Evolutionary conservation across 2,329 filamentous ascomycete species (phyloP).

Genomic region (Alternaria viburni): DNA sequence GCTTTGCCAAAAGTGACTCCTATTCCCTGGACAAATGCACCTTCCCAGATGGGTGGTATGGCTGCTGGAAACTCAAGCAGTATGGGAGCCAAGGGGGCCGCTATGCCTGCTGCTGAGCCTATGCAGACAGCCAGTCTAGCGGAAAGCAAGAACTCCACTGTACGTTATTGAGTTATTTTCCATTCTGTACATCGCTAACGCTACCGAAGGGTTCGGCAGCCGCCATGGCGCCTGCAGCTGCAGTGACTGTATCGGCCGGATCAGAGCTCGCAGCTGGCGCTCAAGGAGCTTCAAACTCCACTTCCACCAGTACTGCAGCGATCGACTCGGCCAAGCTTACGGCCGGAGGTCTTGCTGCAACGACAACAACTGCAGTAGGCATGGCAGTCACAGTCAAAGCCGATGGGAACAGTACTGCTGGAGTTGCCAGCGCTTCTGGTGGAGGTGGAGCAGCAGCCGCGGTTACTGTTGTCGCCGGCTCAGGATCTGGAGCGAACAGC

Average conservation of each 20-base stretch:
- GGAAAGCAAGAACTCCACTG: slow-evolving; percentile 16
- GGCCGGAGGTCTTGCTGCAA: slow-evolving; percentile 26
- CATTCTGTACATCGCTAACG: neutral
- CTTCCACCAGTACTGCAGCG: slow-evolving; percentile 17
- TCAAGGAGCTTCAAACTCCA: slow-evolving; percentile 9
- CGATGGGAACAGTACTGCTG: slow-evolving; percentile 6
- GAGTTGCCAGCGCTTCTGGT: neutral
- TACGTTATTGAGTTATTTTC: slow-evolving; percentile 8
- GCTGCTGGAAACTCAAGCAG: neutral
- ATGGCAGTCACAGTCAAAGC: slow-evolving; percentile 28
- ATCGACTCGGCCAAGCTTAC: slow-evolving; percentile 31
- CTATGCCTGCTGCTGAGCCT: neutral
- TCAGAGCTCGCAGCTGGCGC: slow-evolving; percentile 16
- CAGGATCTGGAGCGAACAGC: slow-evolving; percentile 7
- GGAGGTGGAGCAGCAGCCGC: slow-evolving; percentile 6
- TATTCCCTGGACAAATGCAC: slow-evolving; percentile 2
- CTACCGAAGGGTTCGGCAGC: neutral
- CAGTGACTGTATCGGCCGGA: slow-evolving; percentile 21
- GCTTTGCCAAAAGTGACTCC: slow-evolving; percentile 9
- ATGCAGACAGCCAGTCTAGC: slow-evolving; percentile 7
- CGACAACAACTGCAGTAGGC: slow-evolving; percentile 23
- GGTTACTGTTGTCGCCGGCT: slow-evolving; percentile 31
- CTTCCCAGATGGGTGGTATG: neutral
- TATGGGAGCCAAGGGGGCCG: neutral
- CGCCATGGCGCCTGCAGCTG: slow-evolving; percentile 2